Evolutionary conservation across 2,329 filamentous ascomycete species (phyloP).

Genomic region (Apiospora hydei): DNA sequence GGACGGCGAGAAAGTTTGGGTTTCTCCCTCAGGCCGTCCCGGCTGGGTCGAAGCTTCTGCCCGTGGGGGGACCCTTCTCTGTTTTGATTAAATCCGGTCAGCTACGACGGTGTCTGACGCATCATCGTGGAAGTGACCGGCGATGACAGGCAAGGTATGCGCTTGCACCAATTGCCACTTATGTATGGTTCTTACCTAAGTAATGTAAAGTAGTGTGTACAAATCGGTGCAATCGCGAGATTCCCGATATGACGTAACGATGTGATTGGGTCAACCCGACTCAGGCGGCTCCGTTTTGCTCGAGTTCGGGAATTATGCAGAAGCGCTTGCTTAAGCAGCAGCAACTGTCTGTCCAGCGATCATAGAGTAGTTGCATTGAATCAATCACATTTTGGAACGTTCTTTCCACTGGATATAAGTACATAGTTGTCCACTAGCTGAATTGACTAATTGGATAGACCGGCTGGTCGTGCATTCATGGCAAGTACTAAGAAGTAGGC

Average conservation of each 20-base stretch:
- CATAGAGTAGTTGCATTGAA: no score
- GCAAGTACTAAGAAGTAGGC: no score
- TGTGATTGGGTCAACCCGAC: slow-evolving; percentile 7
- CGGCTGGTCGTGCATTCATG: no score
- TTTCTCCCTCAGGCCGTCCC: neutral
- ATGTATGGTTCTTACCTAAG: neutral
- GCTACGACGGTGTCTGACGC: neutral
- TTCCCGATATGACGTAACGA: slow-evolving; percentile 5
- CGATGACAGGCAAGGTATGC: neutral
- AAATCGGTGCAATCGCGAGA: slow-evolving; percentile 5
- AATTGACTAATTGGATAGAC: no score
- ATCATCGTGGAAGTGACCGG: slow-evolving; percentile 12
- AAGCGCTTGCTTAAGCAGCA: neutral
- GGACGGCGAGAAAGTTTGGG: neutral
- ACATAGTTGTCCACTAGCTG: no score
- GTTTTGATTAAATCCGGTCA: neutral
- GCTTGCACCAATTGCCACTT: neutral
- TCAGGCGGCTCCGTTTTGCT: neutral
- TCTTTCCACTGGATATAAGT: no score
- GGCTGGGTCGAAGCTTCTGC: slow-evolving; percentile 12
- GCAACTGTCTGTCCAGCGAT: neutral
- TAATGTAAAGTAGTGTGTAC: neutral
- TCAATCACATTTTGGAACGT: no score
- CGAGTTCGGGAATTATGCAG: neutral
- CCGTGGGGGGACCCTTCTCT: neutral